Evolutionary conservation across 148 eudicot species (phyloP).

Genomic region (Spergularia bocconei): DNA sequence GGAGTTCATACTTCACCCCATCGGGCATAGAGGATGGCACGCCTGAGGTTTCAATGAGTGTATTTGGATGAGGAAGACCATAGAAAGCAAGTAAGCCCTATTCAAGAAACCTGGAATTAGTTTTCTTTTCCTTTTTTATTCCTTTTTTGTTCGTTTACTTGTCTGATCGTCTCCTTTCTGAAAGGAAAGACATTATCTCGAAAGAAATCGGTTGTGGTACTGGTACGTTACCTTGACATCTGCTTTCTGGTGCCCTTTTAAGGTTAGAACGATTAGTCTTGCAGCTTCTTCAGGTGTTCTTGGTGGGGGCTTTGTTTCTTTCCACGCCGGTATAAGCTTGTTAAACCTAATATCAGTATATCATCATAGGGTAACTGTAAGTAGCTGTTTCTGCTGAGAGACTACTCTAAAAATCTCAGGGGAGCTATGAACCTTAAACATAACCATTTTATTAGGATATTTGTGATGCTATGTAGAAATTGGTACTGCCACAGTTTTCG

Average conservation of each 20-base stretch:
- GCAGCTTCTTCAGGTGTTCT: slow-evolving; percentile 84
- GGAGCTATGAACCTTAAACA: not conserved
- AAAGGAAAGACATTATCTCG: not conserved
- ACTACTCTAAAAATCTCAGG: too few species aligned
- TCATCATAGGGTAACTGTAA: not conserved
- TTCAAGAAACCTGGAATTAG: slow-evolving; percentile 18
- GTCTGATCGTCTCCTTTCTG: not conserved
- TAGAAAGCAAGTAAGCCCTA: slow-evolving; percentile 85
- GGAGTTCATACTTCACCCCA: slow-evolving; percentile 78
- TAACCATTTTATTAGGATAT: not conserved
- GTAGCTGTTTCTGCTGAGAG: not conserved
- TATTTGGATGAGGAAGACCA: slow-evolving; percentile 70
- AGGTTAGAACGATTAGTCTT: slow-evolving; percentile 64
- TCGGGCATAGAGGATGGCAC: slow-evolving; percentile 40
- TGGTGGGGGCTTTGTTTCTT: slow-evolving; percentile 84
- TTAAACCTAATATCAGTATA: slow-evolving; percentile 53
- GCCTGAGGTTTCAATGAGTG: slow-evolving; percentile 46
- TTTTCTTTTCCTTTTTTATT: not conserved
- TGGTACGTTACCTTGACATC: slow-evolving; percentile 70
- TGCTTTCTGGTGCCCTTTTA: slow-evolving; percentile 71
- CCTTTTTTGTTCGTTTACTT: not conserved
- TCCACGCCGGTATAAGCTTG: slow-evolving; percentile 81
- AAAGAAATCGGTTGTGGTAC: not conserved
- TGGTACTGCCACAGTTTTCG: not conserved
- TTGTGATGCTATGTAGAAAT: not conserved